Base-by-base conservation (phyloP, 2,329 filamentous ascomycete species). In the Diaporthe ampelina region DNA sequence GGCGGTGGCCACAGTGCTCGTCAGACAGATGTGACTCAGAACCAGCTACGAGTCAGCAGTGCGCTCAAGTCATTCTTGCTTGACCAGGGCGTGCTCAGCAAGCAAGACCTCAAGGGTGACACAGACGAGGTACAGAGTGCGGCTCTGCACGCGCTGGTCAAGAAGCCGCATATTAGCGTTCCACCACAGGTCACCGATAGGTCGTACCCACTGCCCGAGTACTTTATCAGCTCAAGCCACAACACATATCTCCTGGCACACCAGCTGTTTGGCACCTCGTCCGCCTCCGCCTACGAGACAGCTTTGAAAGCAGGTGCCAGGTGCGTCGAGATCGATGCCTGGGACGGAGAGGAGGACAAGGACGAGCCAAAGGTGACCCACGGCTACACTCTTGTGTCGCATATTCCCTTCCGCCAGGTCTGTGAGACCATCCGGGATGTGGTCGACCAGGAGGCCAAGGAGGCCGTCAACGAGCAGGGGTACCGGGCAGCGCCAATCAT, bases 321-420 rank as follows among this genome's bases (percentile, higher is more conserved):
- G 9, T 94, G 92, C 78, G 91, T 94, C 50, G 92, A 94, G 82
- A 94, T 94, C 71, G 92, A 94, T 79, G 92, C 91, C 1, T 94
- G 92, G 92, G 91, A 94, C 78, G 86, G 92, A 63, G 85, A 88
- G 50, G 88, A 91, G 11, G 81, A 92, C 77, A 83, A 82, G 52
- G 86, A 90, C 13, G 92, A 93, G 80, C 92, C 91, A 5, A 93
- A 93, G 79, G 91, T 93, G 70, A 94, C 92, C 0, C 92, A 94
- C 79, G 92, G 92, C 1, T 93, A 90, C 80, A 93, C 92, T 0
- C 84, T 93, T 2, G 91, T 93, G 5, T 93, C 91, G 11, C 84
- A 93, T 78, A 90, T 93, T 32, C 84, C 89, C 0, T 93, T 94
- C 79, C 90, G 92, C 43, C 77, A 85, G 4, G 91, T 93, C 0